A percentile compares a stretch with the other conserved stretches of the same genome.
Evolutionary conservation across 176 grass and related monocot species (phyloP).

Genomic region (Pontederia crassipes): DNA sequence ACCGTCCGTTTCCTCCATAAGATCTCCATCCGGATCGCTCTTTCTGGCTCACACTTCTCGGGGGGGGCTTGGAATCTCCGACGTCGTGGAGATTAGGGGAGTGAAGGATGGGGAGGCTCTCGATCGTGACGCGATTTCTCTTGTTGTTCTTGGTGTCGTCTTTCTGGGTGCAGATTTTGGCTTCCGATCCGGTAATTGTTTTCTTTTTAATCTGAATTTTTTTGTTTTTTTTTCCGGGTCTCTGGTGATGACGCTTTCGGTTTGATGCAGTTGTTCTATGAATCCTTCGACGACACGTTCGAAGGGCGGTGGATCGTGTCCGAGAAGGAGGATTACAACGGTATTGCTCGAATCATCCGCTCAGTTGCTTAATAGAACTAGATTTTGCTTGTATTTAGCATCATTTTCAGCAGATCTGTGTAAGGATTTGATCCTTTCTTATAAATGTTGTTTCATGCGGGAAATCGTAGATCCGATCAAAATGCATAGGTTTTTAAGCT

Average conservation of each 20-base stretch:
- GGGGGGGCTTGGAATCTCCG: not conserved
- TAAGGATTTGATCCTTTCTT: too few relatives aligned
- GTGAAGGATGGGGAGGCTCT: not conserved
- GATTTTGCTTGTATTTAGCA: not conserved
- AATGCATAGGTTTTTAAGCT: too few relatives aligned
- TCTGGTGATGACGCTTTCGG: not conserved
- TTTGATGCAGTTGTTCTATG: constrained; percentile 17
- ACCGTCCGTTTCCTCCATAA: not conserved
- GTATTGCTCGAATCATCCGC: not conserved
- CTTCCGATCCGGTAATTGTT: constrained; percentile 2
- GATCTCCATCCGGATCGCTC: not conserved
- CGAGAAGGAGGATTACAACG: constrained; percentile 15
- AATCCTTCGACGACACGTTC: constrained; percentile 16
- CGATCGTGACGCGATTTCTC: not conserved
- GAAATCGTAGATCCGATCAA: too few relatives aligned
- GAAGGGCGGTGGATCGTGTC: constrained; percentile 16
- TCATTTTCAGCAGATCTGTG: too few relatives aligned
- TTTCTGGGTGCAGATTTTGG: not conserved
- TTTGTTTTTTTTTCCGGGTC: not conserved
- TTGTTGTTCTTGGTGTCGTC: not conserved
- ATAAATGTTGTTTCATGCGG: too few relatives aligned
- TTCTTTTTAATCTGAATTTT: not conserved
- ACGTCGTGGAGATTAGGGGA: not conserved
- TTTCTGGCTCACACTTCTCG: not conserved
- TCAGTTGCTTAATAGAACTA: not conserved